Conservation (phyloP, 345 rosid species). For the Euphorbia tirucalli region DNA sequence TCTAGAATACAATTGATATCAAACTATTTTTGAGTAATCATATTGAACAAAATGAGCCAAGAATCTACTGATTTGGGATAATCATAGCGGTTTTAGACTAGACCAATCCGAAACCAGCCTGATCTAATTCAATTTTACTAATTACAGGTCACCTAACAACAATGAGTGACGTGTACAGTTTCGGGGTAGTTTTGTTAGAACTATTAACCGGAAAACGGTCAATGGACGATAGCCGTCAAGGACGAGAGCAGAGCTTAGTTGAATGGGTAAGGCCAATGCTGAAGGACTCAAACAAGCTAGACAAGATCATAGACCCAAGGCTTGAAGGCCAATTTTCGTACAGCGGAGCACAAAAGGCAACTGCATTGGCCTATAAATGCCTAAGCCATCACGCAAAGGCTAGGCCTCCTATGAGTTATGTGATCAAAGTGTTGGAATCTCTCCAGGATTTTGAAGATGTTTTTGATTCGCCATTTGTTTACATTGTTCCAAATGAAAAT, state of each 20-base stretch:
- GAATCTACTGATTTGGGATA: no score
- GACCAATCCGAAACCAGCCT: no score
- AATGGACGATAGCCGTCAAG: slow-evolving; percentile 47
- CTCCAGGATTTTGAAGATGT: slow-evolving; percentile 49
- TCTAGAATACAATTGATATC: no score
- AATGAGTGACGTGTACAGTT: slow-evolving; percentile 70
- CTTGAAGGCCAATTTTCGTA: slow-evolving; percentile 55
- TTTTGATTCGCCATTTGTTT: slow-evolving; percentile 40
- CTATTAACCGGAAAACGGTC: slow-evolving; percentile 58
- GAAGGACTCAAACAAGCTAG: slow-evolving; percentile 54
- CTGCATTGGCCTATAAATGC: slow-evolving; percentile 56
- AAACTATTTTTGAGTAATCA: no score
- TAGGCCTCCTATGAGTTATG: slow-evolving; percentile 65
- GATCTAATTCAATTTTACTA: no score
- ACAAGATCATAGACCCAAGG: slow-evolving; percentile 50
- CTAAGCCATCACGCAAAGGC: slow-evolving; percentile 56
- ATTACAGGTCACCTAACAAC: slow-evolving; percentile 74
- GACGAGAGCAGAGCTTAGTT: slow-evolving; percentile 52
- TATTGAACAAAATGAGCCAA: no score
- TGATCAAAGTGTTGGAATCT: slow-evolving; percentile 56
- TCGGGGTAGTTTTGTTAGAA: slow-evolving; percentile 72
- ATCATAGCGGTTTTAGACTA: no score
- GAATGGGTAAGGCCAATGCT: slow-evolving; percentile 64
- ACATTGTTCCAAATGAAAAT: slow-evolving; percentile 40
- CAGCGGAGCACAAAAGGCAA: slow-evolving; percentile 54